A percentile compares a stretch with the other conserved stretches of the same genome.
These are phyloP conservation scores for Aspergillus fructus DNA, from an alignment of 2,329 filamentous ascomycete species.

Conservation along the genomic window DNA sequence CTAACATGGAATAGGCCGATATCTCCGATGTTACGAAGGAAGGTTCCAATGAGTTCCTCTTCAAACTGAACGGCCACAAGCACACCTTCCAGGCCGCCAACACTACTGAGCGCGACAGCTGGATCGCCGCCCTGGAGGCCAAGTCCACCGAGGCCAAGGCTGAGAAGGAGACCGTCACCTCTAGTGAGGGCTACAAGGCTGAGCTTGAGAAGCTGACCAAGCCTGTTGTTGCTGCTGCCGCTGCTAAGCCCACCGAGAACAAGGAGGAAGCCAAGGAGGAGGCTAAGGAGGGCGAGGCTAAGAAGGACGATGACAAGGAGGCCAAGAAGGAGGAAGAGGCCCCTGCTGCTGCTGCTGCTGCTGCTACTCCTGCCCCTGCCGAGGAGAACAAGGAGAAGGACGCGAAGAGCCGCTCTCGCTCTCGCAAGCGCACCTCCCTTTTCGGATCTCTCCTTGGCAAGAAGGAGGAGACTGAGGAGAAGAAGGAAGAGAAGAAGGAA, in stretches of 20 bases:
- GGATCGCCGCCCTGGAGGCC: conserved; percentile 79
- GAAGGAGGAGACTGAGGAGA: conserved; percentile 55
- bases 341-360: background rate
- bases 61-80: conserved; percentile 84
- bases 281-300: conserved; percentile 35
- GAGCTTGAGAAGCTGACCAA: conserved; percentile 67
- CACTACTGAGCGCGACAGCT: conserved; percentile 81
- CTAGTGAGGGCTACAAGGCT: conserved; percentile 85
- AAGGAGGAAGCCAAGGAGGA: conserved; percentile 31
- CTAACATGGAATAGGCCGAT: conserved; percentile 53
- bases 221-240: conserved; percentile 25
- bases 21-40: conserved; percentile 72
- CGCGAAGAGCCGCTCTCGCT: conserved; percentile 59
- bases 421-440: conserved; percentile 56
- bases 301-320: conserved; percentile 29
- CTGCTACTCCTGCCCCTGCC: conserved; percentile 37
- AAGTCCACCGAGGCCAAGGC: conserved; percentile 85
- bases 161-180: conserved; percentile 68
- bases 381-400: conserved; percentile 52
- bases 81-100: conserved; percentile 84
- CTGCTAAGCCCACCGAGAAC: conserved; percentile 25
- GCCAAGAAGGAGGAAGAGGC: conserved; percentile 25
- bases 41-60: conserved; percentile 76
- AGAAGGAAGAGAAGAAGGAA: conserved; percentile 33
- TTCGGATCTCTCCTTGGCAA: conserved; percentile 54